These are phyloP conservation scores for Cercospora zeina DNA, from an alignment of 2,329 filamentous ascomycete species.

Conservation along the genomic window DNA sequence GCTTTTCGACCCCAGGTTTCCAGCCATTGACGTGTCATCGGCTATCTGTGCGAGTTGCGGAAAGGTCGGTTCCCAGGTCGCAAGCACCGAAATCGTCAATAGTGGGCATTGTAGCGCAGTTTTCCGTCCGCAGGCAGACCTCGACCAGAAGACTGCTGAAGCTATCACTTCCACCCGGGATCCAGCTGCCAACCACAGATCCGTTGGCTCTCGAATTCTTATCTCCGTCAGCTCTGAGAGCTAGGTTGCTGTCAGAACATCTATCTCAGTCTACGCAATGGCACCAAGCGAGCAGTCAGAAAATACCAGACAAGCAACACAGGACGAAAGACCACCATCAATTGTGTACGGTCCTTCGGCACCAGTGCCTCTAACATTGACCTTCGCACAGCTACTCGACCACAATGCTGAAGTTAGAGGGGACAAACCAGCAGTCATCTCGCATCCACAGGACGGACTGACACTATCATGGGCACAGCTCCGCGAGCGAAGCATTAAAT, in stretches of 20 bases:
- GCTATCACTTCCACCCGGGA: not conserved
- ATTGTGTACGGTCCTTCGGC: slow-evolving; percentile 36
- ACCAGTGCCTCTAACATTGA: slow-evolving; percentile 36
- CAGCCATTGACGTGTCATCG: slow-evolving; percentile 15
- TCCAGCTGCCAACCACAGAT: not conserved
- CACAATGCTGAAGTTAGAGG: slow-evolving; percentile 35
- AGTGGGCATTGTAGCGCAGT: slow-evolving; percentile 8
- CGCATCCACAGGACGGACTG: slow-evolving; percentile 32
- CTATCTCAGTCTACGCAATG: slow-evolving; percentile 10
- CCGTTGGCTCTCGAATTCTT: not conserved
- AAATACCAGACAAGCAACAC: slow-evolving; percentile 6
- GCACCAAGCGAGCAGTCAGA: slow-evolving; percentile 9
- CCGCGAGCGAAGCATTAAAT: slow-evolving; percentile 32
- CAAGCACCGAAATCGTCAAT: not conserved
- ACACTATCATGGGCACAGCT: slow-evolving; percentile 32
- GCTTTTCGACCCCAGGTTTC: not conserved
- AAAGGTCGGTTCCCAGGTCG: not conserved
- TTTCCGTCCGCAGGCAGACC: not conserved
- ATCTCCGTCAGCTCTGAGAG: not conserved
- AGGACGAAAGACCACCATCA: slow-evolving; percentile 32
- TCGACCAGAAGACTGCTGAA: not conserved
- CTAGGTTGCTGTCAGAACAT: not conserved
- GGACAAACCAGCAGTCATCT: slow-evolving; percentile 34
- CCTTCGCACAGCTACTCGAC: slow-evolving; percentile 35
- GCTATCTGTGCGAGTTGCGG: slow-evolving; percentile 2